A percentile compares a stretch with the other conserved stretches of the same genome.
Evolutionary conservation across 2,329 filamentous ascomycete genomes (phyloP).

Genomic region (Ramularia collo-cygni): DNA sequence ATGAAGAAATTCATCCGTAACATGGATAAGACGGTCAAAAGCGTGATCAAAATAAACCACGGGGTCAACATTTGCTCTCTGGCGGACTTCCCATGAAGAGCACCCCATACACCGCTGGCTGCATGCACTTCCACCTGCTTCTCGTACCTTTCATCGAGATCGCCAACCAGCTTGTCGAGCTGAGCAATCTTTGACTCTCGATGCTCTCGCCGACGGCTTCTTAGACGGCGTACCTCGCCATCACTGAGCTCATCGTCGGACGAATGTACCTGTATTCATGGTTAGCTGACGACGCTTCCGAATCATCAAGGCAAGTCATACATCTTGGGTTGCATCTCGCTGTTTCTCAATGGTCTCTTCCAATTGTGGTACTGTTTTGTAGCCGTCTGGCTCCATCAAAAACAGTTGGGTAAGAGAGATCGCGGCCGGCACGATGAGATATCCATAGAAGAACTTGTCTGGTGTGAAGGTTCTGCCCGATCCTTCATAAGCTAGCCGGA

Average conservation of each 20-base stretch:
- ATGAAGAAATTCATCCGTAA: slow-evolving; percentile 80
- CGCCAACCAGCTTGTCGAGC: slow-evolving; percentile 63
- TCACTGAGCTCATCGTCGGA: slow-evolving; percentile 52
- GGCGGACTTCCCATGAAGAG: slow-evolving; percentile 67
- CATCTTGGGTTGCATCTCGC: slow-evolving; percentile 44
- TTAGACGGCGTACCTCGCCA: slow-evolving; percentile 53
- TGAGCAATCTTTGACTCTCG: slow-evolving; percentile 61
- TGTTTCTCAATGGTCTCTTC: slow-evolving; percentile 73
- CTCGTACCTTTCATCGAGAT: slow-evolving; percentile 52
- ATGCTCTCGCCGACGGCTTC: slow-evolving; percentile 45
- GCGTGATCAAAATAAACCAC: slow-evolving; percentile 77
- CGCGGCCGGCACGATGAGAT: slow-evolving; percentile 39
- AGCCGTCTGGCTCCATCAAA: slow-evolving; percentile 40
- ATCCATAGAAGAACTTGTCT: slow-evolving; percentile 43
- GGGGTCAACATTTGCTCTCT: slow-evolving; percentile 66
- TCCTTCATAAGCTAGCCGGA: slow-evolving; percentile 41
- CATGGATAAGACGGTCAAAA: slow-evolving; percentile 56
- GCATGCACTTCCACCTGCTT: slow-evolving; percentile 13
- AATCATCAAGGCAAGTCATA: slow-evolving; percentile 4
- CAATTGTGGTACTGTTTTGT: slow-evolving; percentile 62
- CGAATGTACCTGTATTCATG: slow-evolving; percentile 37
- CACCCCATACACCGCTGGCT: slow-evolving; percentile 74
- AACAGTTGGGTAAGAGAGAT: slow-evolving; percentile 40
- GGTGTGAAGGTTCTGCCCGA: slow-evolving; percentile 36
- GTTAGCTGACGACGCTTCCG: slow-evolving; percentile 3